Conservation (phyloP, 768 basidiomycete genomes). For the Boletus pseudopeckii region DNA sequence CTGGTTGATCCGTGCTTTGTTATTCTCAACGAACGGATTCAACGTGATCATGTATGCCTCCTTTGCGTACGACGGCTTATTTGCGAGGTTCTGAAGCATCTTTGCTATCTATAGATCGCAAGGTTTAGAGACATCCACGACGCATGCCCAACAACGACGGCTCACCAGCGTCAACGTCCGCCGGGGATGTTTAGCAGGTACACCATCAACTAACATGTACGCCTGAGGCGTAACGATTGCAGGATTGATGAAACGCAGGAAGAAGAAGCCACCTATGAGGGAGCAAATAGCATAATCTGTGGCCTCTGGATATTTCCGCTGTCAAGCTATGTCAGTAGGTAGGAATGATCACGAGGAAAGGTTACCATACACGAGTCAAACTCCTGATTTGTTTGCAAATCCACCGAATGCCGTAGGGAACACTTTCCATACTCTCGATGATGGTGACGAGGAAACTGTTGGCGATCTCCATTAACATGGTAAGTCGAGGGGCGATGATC, state of each 20-base stretch:
- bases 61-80: constrained; percentile 97
- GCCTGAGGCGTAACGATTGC: constrained; percentile 99
- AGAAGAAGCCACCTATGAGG: constrained; percentile 99
- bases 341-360: not conserved
- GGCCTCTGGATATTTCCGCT: constrained; percentile 99
- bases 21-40: constrained; percentile 98
- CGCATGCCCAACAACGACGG: not conserved
- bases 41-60: constrained; percentile 98
- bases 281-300: constrained; percentile 98
- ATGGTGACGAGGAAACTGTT: constrained; percentile 97
- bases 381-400: constrained; percentile 99
- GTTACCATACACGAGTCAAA: constrained; percentile 74
- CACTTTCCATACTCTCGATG: constrained; percentile 97
- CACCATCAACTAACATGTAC: constrained; percentile 98
- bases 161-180: constrained; percentile 86
- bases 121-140: not conserved
- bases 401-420: constrained; percentile 99
- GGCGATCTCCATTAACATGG: constrained; percentile 99
- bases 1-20: constrained; percentile 95
- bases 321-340: constrained; percentile 12
- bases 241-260: constrained; percentile 99
- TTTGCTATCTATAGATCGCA: constrained; percentile 77
- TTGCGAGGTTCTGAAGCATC: constrained; percentile 99
- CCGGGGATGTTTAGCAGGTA: constrained; percentile 96
- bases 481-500: constrained; percentile 93